phyloP scores from a whole-genome alignment of 176 grass and related monocot species.

The Oryza meyeriana region DNA sequence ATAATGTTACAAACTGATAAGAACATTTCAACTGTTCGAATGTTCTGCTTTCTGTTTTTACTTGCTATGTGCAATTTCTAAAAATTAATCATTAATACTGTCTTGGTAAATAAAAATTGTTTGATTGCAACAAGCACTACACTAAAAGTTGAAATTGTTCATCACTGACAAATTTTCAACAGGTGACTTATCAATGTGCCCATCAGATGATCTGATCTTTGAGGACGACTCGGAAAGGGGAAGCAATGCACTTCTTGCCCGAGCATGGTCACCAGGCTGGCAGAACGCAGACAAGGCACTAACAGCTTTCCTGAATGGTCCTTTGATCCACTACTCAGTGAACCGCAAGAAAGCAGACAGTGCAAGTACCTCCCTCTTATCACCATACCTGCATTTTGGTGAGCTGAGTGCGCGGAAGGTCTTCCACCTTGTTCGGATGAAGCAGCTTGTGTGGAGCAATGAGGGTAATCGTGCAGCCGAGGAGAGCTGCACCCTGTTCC shows the following conservation, averaged over 20 bases:
- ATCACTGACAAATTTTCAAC: constrained; percentile 15
- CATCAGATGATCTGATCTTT: constrained; percentile 70
- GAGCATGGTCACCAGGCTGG: constrained; percentile 95
- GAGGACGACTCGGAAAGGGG: constrained; percentile 84
- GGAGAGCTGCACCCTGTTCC: constrained; percentile 86
- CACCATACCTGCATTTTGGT: constrained; percentile 85
- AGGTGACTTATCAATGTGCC: constrained; percentile 75
- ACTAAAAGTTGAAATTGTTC: not conserved
- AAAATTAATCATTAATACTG: not conserved
- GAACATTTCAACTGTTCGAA: not conserved
- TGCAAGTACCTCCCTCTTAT: constrained; percentile 79
- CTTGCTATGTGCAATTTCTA: not conserved
- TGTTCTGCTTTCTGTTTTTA: not conserved
- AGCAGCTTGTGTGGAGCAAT: constrained; percentile 87
- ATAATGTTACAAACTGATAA: not conserved
- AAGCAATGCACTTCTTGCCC: constrained; percentile 89
- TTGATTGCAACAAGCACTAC: constrained; percentile 6
- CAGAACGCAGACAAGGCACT: constrained; percentile 78
- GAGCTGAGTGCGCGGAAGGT: constrained; percentile 98
- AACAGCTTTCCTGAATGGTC: constrained; percentile 68
- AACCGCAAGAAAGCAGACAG: constrained; percentile 92
- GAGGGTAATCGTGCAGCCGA: constrained; percentile 71
- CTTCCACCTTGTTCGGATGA: constrained; percentile 91
- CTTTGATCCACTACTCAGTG: constrained; percentile 71
- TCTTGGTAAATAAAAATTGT: not conserved